Percentiles rank a stretch among this genome's conserved stretches.
These are phyloP conservation scores for Rosellinia necatrix DNA, from an alignment of 2,329 filamentous ascomycete species.

Conservation along the genomic window DNA sequence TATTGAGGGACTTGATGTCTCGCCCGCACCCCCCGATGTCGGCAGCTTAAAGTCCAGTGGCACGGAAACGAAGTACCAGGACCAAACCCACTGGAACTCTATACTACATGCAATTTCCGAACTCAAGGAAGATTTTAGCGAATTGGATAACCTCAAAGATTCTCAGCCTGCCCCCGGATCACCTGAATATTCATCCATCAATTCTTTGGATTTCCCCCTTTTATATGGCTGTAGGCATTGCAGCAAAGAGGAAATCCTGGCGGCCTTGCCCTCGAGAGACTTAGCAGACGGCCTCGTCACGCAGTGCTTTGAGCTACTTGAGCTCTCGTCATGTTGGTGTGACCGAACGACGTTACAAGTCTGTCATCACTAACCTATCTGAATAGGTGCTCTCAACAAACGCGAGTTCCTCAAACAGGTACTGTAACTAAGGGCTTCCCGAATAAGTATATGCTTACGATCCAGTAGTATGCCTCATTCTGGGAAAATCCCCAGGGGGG, in stretches of 20 bases:
- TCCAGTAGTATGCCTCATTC: constrained; percentile 48
- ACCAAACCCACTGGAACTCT: constrained; percentile 30
- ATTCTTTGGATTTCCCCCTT: constrained; percentile 29
- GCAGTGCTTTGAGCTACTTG: constrained; percentile 45
- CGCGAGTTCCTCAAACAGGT: constrained; percentile 38
- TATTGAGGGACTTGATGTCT: constrained; percentile 2
- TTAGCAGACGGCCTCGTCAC: constrained; percentile 44
- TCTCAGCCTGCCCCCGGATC: neutral
- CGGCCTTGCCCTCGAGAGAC: constrained; percentile 40
- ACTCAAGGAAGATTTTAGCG: constrained; percentile 27
- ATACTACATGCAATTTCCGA: constrained; percentile 29
- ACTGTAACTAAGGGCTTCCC: neutral
- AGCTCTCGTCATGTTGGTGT: constrained; percentile 34
- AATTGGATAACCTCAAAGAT: constrained; percentile 5
- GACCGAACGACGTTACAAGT: neutral
- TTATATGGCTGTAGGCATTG: constrained; percentile 39
- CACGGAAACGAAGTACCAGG: constrained; percentile 29
- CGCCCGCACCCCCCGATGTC: constrained; percentile 19
- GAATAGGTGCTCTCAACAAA: constrained; percentile 35
- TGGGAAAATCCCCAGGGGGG: constrained; percentile 46
- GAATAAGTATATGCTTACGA: constrained; percentile 7
- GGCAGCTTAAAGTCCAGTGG: constrained; percentile 26
- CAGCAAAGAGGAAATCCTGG: constrained; percentile 41
- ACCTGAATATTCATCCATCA: neutral
- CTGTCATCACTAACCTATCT: neutral